A percentile compares a stretch with the other conserved stretches of the same genome.
Conservation (phyloP, 148 eudicot genomes). For the Rhododendron griersonianum region DNA sequence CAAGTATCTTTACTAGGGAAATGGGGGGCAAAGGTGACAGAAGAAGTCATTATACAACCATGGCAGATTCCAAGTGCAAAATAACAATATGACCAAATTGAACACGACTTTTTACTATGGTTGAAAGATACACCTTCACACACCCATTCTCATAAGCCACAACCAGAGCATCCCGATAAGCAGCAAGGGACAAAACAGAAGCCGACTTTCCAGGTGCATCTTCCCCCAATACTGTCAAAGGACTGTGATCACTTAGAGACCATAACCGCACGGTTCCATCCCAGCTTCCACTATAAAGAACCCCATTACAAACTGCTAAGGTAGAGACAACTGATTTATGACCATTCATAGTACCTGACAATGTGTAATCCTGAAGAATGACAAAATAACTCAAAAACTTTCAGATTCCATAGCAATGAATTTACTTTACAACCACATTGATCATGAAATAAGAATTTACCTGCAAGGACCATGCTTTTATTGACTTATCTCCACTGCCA, state of each 20-base stretch:
- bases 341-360: slow-evolving; percentile 70
- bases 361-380: slow-evolving; percentile 52
- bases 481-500: slow-evolving; percentile 82
- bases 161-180: slow-evolving; percentile 39
- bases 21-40: neutral
- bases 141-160: slow-evolving; percentile 74
- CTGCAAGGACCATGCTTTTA: slow-evolving; percentile 86
- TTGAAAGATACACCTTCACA: slow-evolving; percentile 42
- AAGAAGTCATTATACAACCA: neutral
- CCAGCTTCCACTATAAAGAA: slow-evolving; percentile 94
- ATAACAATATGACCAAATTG: neutral
- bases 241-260: slow-evolving; percentile 78
- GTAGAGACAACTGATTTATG: slow-evolving; percentile 85
- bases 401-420: neutral
- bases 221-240: slow-evolving; percentile 68
- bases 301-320: slow-evolving; percentile 53
- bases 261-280: slow-evolving; percentile 89
- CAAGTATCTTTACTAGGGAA: neutral
- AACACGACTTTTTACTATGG: neutral
- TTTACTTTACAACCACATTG: neutral
- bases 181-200: slow-evolving; percentile 66
- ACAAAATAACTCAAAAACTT: neutral
- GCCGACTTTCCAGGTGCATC: slow-evolving; percentile 47
- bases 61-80: neutral
- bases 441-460: slow-evolving; percentile 25